Base-by-base conservation (phyloP, 1,284 basidiomycete species). In the Tylopilus sp. region DNA sequence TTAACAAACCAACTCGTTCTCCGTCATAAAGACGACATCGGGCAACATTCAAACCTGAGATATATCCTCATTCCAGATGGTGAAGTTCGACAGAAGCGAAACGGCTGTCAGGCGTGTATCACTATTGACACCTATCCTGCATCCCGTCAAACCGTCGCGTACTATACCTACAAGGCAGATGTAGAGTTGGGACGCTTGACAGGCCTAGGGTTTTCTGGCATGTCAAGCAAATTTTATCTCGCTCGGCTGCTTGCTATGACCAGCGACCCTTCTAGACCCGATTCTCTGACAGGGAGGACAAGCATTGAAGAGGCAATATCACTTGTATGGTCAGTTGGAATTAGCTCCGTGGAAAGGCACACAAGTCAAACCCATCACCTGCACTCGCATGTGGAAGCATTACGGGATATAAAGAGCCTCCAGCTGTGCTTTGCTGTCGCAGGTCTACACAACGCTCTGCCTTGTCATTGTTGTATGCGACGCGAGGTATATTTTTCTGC, bases 181-280 rank as follows among this genome's bases (percentile, higher is more conserved):
- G 66, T 65, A 0, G 73, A 78, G 13, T 72, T 87, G 16, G 79
- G 83, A 7, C 72, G 77, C 59, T 71, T 87, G 3, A 73, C 73
- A 1, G n/a, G n/a, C n/a, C n/a, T n/a, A n/a, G 78, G 81, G 3
- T 74, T 73, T 32, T 64, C 64, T 38, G 78, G 74, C 16, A 64
- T 83, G 55, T 72, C 72, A 2, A 80, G 76, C 65, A 77, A 76
- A 57, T 67, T 84, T 3, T 85, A 80, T 65, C 79, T 77, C 54
- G 75, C 80, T 1, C 83, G 83, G 57, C 75, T 88, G 16, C 86
- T 87, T 56, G 83, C 84, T 3, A 55, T 84, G 9, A 86, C 83
- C 0, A 80, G 81, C 47, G 22, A 16, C 16, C 70, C 68, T 5
- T 79, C 77, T 38, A 75, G 83, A 6, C 75, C 79, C 6, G 87